Evolutionary conservation across 2,329 filamentous ascomycete species (phyloP).

Genomic region (Bipolaris gigantea): DNA sequence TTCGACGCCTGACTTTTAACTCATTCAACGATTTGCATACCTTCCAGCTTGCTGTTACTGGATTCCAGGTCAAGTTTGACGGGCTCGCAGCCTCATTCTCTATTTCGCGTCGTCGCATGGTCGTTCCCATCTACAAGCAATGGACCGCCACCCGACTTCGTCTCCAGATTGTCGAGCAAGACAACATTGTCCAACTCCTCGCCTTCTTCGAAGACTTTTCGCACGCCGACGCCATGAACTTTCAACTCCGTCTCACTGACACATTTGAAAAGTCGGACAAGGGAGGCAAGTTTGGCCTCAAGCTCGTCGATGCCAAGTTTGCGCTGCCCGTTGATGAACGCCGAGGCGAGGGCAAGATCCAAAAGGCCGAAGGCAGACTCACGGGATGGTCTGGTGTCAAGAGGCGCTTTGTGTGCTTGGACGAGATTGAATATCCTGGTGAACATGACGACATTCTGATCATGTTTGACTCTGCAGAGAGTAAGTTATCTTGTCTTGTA

Average conservation of each 20-base stretch:
- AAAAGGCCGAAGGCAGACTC: conserved; percentile 52
- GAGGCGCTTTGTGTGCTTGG: conserved; percentile 78
- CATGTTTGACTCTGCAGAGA: conserved; percentile 75
- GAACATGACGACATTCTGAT: conserved; percentile 92
- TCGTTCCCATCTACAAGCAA: conserved; percentile 91
- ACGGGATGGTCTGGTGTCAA: conserved; percentile 59
- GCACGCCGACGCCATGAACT: conserved; percentile 87
- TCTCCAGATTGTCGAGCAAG: conserved; percentile 76
- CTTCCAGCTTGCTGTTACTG: conserved; percentile 79
- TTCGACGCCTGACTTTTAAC: conserved; percentile 64
- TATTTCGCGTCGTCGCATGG: conserved; percentile 82
- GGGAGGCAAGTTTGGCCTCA: conserved; percentile 66
- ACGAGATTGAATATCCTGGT: conserved; percentile 84
- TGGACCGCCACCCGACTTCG: conserved; percentile 83
- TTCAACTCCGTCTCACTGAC: conserved; percentile 81
- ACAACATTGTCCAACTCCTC: conserved; percentile 74
- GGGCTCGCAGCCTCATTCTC: conserved; percentile 70
- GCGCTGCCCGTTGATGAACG: conserved; percentile 66
- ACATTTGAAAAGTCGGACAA: conserved; percentile 67
- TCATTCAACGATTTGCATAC: conserved; percentile 64
- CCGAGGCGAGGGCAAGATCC: conserved; percentile 53
- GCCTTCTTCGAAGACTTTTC: conserved; percentile 88
- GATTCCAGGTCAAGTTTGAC: conserved; percentile 65
- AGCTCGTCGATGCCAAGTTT: conserved; percentile 89
- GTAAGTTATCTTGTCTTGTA: conserved; percentile 56